phyloP scores from a whole-genome alignment of 225 moss, liverwort and hornwort species.

The Antitrichia curtipendula region DNA sequence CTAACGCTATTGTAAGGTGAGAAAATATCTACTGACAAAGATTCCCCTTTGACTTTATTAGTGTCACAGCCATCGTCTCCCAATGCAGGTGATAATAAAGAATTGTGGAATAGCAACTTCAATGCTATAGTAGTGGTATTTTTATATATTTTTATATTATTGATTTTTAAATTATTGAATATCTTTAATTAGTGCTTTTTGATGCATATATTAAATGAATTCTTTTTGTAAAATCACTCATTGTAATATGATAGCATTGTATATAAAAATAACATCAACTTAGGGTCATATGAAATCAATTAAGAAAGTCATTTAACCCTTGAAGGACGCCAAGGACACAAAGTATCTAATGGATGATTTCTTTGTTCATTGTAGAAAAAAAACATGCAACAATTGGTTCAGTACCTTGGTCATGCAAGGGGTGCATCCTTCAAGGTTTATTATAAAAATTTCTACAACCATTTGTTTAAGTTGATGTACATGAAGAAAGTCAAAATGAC shows the following conservation, averaged over 20 bases:
- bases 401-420: too few species aligned
- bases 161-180: neutral
- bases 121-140: neutral
- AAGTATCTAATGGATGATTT: too few species aligned
- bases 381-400: too few species aligned
- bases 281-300: neutral
- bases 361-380: too few species aligned
- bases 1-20: neutral
- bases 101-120: neutral
- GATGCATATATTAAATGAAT: neutral
- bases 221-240: neutral
- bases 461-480: neutral
- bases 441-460: too few species aligned
- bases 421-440: too few species aligned
- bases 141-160: neutral
- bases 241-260: neutral
- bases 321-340: too few species aligned
- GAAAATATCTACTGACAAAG: neutral
- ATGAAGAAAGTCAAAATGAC: neutral
- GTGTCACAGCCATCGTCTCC: neutral
- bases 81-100: neutral
- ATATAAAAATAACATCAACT: neutral
- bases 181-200: neutral
- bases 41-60: neutral
- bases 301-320: neutral